Percentiles rank a stretch among this genome's conserved stretches.
Evolutionary conservation across 2,329 filamentous ascomycete genomes (phyloP).

Genomic region (Apiospora sp.): DNA sequence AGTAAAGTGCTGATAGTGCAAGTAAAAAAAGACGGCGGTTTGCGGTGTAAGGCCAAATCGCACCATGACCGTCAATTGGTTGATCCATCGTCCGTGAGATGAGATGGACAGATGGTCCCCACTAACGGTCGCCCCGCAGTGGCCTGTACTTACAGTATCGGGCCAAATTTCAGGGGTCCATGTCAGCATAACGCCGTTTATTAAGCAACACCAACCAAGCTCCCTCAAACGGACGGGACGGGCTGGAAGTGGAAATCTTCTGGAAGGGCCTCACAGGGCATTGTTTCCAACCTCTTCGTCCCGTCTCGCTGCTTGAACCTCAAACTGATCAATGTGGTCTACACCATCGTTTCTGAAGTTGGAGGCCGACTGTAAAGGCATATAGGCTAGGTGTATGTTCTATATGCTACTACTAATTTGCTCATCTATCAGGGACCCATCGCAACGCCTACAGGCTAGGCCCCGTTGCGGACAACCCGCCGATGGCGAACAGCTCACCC

Average conservation of each 20-base stretch:
- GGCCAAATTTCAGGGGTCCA: background rate
- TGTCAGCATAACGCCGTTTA: background rate
- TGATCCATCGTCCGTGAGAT: background rate
- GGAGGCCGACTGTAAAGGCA: background rate
- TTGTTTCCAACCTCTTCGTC: background rate
- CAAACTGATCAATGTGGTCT: background rate
- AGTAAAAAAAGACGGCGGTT: background rate
- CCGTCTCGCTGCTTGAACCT: background rate
- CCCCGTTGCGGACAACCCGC: background rate
- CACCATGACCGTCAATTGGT: background rate
- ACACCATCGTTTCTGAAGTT: background rate
- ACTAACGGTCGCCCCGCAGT: conserved; percentile 5
- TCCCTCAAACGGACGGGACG: background rate
- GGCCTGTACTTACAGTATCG: background rate
- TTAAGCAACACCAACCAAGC: background rate
- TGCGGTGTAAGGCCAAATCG: background rate
- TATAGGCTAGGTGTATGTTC: background rate
- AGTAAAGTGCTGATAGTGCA: background rate
- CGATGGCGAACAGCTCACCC: conserved; percentile 9
- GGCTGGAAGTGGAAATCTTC: background rate
- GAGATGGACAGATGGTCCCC: background rate
- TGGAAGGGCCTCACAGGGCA: background rate
- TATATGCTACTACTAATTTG: conserved; percentile 7
- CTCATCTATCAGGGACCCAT: background rate
- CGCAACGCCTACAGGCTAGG: background rate